These are phyloP conservation scores for Cyclotella atomus DNA, from an alignment of 108 stramenopile genomes.

Conservation along the genomic window DNA sequence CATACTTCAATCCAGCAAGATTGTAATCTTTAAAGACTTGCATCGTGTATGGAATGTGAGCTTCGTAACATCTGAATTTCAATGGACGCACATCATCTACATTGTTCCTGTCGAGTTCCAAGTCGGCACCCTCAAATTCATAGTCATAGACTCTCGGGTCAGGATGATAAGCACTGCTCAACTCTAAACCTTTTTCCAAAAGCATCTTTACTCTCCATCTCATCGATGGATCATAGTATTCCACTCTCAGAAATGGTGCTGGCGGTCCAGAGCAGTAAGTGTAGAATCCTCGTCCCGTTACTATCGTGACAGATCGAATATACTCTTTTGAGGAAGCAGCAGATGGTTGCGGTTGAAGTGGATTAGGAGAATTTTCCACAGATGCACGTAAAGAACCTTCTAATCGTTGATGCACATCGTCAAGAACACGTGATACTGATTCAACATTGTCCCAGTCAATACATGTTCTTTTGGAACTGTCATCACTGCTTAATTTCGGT, in stretches of 20 bases:
- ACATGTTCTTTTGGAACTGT: constrained; percentile 18
- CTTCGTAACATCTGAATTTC: constrained; percentile 86
- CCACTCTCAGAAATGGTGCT: constrained; percentile 73
- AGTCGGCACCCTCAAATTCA: neutral
- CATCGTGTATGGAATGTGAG: constrained; percentile 92
- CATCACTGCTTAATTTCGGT: neutral
- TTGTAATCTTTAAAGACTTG: constrained; percentile 86
- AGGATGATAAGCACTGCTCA: constrained; percentile 68
- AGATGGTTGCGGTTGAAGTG: neutral
- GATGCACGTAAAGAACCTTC: constrained; percentile 41
- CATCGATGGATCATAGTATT: constrained; percentile 85
- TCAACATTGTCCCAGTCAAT: constrained; percentile 78
- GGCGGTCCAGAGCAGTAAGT: constrained; percentile 78
- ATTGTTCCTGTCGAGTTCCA: constrained; percentile 8
- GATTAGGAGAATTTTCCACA: constrained; percentile 20
- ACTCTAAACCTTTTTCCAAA: constrained; percentile 77
- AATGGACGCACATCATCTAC: constrained; percentile 42
- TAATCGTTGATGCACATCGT: constrained; percentile 42
- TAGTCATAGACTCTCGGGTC: constrained; percentile 69
- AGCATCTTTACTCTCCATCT: constrained; percentile 84
- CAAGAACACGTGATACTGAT: constrained; percentile 37
- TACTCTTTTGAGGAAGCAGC: neutral
- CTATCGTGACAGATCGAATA: constrained; percentile 76
- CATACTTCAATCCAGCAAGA: constrained; percentile 81
- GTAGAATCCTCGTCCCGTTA: constrained; percentile 85